Conservation (phyloP, 495 filamentous ascomycete genomes). For the Talaromyces liani region DNA sequence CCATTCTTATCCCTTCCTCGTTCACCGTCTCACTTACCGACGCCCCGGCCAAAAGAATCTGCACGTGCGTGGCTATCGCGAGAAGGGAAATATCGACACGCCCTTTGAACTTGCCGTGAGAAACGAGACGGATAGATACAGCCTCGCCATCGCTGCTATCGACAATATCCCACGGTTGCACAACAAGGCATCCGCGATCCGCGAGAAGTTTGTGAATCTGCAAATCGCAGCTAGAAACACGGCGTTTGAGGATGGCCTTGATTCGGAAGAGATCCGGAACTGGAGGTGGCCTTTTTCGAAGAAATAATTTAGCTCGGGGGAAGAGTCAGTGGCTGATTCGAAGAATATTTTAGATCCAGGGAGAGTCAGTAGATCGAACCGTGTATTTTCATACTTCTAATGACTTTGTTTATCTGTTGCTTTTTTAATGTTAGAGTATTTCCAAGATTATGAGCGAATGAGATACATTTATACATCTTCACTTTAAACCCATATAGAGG, state of each 20-base stretch:
- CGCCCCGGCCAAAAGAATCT: conserved; percentile 53
- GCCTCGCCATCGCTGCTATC: conserved; percentile 65
- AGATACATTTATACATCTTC: neutral
- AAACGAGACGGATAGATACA: conserved; percentile 64
- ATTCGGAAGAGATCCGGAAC: conserved; percentile 54
- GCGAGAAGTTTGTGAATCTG: conserved; percentile 53
- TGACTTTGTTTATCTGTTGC: neutral
- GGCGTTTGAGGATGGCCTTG: conserved; percentile 58
- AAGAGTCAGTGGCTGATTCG: neutral
- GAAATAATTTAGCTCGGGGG: neutral
- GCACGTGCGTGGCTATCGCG: conserved; percentile 65
- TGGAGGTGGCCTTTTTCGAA: conserved; percentile 53
- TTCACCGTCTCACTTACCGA: conserved; percentile 66
- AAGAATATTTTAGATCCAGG: no score
- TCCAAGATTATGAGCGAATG: neutral
- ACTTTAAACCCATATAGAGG: no score
- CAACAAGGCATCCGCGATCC: conserved; percentile 47
- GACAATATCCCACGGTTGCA: conserved; percentile 50
- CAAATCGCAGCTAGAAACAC: conserved; percentile 50
- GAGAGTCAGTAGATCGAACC: neutral
- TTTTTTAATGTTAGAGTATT: neutral
- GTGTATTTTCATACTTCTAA: neutral
- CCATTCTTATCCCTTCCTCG: conserved; percentile 70
- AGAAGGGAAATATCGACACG: conserved; percentile 75
- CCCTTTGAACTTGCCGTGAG: conserved; percentile 65